These are phyloP conservation scores for Phoma sp. DNA, from an alignment of 2,329 filamentous ascomycete species.

Conservation along the genomic window DNA sequence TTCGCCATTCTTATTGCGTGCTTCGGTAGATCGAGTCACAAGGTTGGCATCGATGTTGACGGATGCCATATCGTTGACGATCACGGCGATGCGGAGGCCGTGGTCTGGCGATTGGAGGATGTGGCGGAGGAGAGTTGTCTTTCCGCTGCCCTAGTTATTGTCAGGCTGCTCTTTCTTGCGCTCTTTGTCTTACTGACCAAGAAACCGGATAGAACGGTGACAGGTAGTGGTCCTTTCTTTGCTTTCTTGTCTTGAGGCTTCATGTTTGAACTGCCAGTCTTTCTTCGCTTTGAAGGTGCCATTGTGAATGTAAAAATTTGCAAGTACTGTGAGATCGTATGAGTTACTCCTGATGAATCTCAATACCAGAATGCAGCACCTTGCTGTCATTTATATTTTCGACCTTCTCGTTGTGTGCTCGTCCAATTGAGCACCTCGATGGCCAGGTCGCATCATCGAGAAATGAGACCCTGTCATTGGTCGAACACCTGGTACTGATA, in stretches of 20 bases:
- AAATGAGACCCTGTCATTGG: conserved; percentile 16
- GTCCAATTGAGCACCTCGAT: conserved; percentile 43
- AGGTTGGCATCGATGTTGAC: conserved; percentile 70
- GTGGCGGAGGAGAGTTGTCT: conserved; percentile 73
- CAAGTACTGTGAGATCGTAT: neutral
- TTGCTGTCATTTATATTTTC: conserved; percentile 26
- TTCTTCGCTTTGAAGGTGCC: conserved; percentile 29
- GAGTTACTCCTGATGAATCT: too few relatives aligned
- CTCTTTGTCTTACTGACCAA: conserved; percentile 47
- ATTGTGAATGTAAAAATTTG: conserved; percentile 11
- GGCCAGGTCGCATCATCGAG: conserved; percentile 36
- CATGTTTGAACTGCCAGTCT: conserved; percentile 15
- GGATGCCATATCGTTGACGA: conserved; percentile 71
- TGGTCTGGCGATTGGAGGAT: conserved; percentile 69
- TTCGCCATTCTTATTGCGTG: conserved; percentile 12
- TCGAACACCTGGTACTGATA: neutral
- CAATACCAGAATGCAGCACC: neutral
- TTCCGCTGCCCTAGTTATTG: conserved; percentile 66
- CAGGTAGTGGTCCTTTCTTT: conserved; percentile 54
- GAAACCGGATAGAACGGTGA: conserved; percentile 67
- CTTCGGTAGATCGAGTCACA: conserved; percentile 57
- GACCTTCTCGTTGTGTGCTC: conserved; percentile 22
- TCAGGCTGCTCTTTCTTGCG: conserved; percentile 1
- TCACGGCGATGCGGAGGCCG: conserved; percentile 71
- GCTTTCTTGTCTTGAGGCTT: conserved; percentile 16